Evolutionary conservation across 2,329 filamentous ascomycete genomes (phyloP).

Genomic region (Diaporthe sp.): DNA sequence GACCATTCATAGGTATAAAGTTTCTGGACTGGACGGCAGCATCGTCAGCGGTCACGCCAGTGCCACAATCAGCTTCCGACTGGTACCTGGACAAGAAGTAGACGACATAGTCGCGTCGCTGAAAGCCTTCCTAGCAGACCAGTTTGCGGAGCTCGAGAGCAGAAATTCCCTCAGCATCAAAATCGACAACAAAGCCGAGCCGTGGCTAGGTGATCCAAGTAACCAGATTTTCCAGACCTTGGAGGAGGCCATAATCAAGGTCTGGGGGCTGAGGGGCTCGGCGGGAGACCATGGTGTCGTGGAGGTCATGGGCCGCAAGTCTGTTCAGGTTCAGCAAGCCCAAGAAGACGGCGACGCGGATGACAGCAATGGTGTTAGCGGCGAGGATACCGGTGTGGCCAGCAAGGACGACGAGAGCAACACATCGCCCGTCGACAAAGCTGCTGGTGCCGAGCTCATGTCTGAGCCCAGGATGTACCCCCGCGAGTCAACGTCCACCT

Average conservation of each 20-base stretch:
- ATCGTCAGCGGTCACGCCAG: slow-evolving; percentile 92
- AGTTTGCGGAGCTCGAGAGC: slow-evolving; percentile 82
- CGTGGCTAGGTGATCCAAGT: slow-evolving; percentile 93
- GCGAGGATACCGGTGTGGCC: neutral
- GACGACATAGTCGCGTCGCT: slow-evolving; percentile 80
- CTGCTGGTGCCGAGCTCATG: neutral
- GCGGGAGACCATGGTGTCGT: neutral
- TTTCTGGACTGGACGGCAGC: slow-evolving; percentile 91
- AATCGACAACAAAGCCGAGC: slow-evolving; percentile 94
- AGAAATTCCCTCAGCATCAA: slow-evolving; percentile 85
- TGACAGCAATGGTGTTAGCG: neutral
- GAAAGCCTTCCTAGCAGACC: slow-evolving; percentile 74
- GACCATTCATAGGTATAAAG: slow-evolving; percentile 93
- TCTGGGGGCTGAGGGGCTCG: slow-evolving; percentile 76
- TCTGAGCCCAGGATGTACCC: neutral
- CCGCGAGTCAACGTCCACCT: slow-evolving; percentile 31
- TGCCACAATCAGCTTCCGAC: slow-evolving; percentile 88
- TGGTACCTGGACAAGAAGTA: slow-evolving; percentile 94
- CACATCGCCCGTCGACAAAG: neutral
- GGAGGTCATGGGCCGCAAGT: slow-evolving; percentile 40
- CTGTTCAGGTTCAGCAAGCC: neutral
- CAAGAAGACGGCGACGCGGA: neutral
- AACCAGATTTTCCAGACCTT: slow-evolving; percentile 93
- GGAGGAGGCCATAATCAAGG: slow-evolving; percentile 85
- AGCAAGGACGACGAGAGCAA: neutral